A percentile compares a stretch with the other conserved stretches of the same genome.
Evolutionary conservation across 2,329 filamentous ascomycete genomes (phyloP).

Genomic region (Neofusicoccum laricinum): DNA sequence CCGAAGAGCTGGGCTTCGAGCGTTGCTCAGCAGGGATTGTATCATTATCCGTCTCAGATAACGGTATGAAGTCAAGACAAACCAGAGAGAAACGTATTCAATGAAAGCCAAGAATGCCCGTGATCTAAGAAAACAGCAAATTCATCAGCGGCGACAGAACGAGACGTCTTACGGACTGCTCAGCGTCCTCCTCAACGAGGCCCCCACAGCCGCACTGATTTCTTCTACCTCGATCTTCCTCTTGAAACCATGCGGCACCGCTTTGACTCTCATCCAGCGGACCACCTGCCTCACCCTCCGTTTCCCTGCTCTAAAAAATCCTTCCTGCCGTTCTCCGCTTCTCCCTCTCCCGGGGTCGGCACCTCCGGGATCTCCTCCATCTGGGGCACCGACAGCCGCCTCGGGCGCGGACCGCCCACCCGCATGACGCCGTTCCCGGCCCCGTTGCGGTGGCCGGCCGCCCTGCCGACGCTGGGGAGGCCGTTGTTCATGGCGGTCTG

Average conservation of each 20-base stretch:
- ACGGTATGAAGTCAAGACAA: too few species aligned
- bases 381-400: background rate
- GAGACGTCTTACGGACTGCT: conserved; percentile 14
- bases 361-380: conserved; percentile 7
- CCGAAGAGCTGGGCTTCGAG: too few species aligned
- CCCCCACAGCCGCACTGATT: background rate
- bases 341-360: background rate
- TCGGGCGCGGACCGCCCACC: background rate
- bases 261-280: background rate
- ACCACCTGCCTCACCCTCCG: conserved; percentile 3
- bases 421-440: background rate
- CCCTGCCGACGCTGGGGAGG: background rate
- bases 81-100: too few species aligned
- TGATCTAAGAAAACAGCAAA: conserved; percentile 22
- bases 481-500: background rate
- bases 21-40: too few species aligned
- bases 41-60: too few species aligned
- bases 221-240: background rate
- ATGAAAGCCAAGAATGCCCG: too few species aligned
- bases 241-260: background rate
- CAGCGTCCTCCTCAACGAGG: background rate
- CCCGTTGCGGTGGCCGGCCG: background rate
- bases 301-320: conserved; percentile 7
- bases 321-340: background rate
- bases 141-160: conserved; percentile 19